phyloP scores from a whole-genome alignment of 192 early-diverging fungal species.

The Cetraspora pellucida region DNA sequence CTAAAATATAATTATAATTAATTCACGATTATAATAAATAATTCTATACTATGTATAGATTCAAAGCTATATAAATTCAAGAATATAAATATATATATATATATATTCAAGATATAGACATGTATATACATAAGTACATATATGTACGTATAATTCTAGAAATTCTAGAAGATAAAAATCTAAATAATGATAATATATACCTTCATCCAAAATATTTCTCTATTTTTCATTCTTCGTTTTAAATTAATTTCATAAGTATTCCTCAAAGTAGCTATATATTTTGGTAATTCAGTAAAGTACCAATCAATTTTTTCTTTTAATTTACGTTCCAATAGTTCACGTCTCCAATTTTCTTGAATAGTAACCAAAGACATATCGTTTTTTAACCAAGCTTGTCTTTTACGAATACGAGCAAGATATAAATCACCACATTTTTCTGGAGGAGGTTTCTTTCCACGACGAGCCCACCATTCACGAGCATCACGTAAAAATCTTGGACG shows the following conservation, averaged over 20 bases:
- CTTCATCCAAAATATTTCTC: slow-evolving; percentile 31
- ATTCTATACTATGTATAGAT: no score
- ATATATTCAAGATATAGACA: not conserved
- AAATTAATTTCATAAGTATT: slow-evolving; percentile 26
- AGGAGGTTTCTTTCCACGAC: slow-evolving; percentile 34
- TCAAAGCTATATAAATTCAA: not conserved
- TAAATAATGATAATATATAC: not conserved
- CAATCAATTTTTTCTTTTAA: slow-evolving; percentile 34
- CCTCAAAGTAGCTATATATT: not conserved
- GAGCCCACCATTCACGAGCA: slow-evolving; percentile 36
- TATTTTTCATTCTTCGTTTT: slow-evolving; percentile 29
- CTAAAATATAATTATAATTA: not conserved
- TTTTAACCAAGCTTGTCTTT: slow-evolving; percentile 25
- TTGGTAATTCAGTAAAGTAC: slow-evolving; percentile 29
- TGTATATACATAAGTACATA: not conserved
- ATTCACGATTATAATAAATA: no score
- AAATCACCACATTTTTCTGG: slow-evolving; percentile 34
- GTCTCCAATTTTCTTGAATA: slow-evolving; percentile 32
- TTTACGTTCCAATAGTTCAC: slow-evolving; percentile 30
- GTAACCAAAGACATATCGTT: slow-evolving; percentile 17
- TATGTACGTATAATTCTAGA: no score
- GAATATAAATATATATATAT: not conserved
- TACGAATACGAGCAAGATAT: slow-evolving; percentile 28
- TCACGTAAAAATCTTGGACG: slow-evolving; percentile 30
- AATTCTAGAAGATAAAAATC: no score